Evolutionary conservation across 495 filamentous ascomycete species (phyloP).

Genomic region (Aspergillus taichungensis): DNA sequence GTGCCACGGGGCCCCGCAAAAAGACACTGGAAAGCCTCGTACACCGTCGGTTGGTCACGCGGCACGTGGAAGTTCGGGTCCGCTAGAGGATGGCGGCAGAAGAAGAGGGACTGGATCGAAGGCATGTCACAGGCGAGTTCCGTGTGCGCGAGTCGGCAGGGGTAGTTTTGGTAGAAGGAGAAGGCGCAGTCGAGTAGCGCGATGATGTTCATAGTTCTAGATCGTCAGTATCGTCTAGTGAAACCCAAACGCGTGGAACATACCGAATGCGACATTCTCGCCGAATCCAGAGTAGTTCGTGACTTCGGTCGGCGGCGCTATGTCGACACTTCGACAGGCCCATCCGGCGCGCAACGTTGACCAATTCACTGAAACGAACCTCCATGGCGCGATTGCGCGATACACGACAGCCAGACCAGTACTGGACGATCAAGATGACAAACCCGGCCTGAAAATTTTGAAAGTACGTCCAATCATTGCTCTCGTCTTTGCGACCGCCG

Average conservation of each 20-base stretch:
- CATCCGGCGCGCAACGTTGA: conserved; percentile 33
- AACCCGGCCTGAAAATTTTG: conserved; percentile 38
- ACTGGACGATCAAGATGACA: conserved; percentile 33
- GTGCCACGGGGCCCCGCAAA: conserved; percentile 16
- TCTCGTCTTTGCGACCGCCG: conserved; percentile 14
- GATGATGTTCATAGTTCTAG: conserved; percentile 30
- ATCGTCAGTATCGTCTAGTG: conserved; percentile 6
- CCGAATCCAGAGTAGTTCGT: conserved; percentile 35
- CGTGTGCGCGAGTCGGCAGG: conserved; percentile 27
- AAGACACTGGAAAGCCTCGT: conserved; percentile 26
- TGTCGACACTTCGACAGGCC: conserved; percentile 28
- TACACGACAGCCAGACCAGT: conserved; percentile 35
- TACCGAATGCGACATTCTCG: conserved; percentile 38
- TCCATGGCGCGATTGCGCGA: conserved; percentile 39
- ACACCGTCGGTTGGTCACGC: conserved; percentile 21
- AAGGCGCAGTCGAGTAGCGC: conserved; percentile 37
- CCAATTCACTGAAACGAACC: conserved; percentile 33
- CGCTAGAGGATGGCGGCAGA: conserved; percentile 30
- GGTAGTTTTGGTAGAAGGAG: conserved; percentile 38
- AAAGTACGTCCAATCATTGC: conserved; percentile 30
- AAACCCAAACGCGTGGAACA: neutral
- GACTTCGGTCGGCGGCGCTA: conserved; percentile 16
- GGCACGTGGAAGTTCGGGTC: conserved; percentile 27
- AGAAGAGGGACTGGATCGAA: conserved; percentile 28
- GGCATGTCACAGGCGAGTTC: conserved; percentile 37